Conservation (phyloP, 73 alveolate species). For the Paramecium bursaria region DNA sequence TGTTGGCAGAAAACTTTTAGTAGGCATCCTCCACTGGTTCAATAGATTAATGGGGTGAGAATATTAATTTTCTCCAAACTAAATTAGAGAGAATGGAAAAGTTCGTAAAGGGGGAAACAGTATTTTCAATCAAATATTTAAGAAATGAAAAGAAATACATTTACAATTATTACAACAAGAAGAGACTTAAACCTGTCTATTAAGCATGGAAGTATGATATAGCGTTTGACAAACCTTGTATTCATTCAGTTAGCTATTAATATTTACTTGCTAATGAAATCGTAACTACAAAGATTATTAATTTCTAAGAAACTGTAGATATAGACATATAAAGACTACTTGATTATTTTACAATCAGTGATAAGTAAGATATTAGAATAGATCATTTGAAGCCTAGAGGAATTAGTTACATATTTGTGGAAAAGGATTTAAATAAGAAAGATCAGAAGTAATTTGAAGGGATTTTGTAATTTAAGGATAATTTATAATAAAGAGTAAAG, state of each 20-base stretch:
- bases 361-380: neutral
- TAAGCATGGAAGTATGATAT: neutral
- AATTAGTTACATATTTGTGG: neutral
- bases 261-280: neutral
- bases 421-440: neutral
- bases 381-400: neutral
- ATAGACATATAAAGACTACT: neutral
- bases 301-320: conserved; percentile 1
- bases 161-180: neutral
- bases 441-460: neutral
- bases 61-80: too few relatives aligned
- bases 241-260: neutral
- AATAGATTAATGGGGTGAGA: neutral
- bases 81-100: neutral
- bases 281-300: neutral
- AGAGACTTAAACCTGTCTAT: neutral
- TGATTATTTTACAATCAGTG: neutral
- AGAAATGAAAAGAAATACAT: neutral
- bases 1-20: conserved; percentile 32
- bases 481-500: neutral
- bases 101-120: conserved; percentile 26
- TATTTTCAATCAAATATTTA: neutral
- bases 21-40: neutral
- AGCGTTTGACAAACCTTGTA: neutral
- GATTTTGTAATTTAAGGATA: conserved; percentile 22